Conservation (phyloP, 1,139 yeast genomes). For the Pneumocystis wakefieldiae region DNA sequence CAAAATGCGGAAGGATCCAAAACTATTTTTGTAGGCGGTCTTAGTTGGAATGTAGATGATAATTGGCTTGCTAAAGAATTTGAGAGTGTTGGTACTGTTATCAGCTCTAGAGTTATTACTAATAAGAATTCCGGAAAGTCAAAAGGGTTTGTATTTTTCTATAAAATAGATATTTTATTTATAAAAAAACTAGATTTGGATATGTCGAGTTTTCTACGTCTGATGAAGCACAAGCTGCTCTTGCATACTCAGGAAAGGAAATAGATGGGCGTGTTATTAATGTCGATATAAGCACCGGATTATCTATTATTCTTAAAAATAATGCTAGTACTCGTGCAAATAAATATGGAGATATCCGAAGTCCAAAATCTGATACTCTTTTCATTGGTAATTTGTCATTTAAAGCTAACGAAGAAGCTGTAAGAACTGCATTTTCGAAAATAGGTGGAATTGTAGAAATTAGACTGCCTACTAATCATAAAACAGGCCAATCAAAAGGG, state of each 20-base stretch:
- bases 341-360: conserved; percentile 76
- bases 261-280: conserved; percentile 94
- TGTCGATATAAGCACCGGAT: conserved; percentile 78
- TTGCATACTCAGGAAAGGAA: conserved; percentile 82
- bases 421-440: conserved; percentile 57
- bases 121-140: conserved; percentile 89
- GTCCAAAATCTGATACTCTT: conserved; percentile 86
- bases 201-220: conserved; percentile 82
- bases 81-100: conserved; percentile 66
- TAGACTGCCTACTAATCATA: conserved; percentile 95
- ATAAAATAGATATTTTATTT: neutral
- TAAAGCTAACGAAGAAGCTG: conserved; percentile 65
- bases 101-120: conserved; percentile 79
- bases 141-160: conserved; percentile 49
- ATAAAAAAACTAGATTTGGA: conserved; percentile 30
- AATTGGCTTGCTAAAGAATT: conserved; percentile 84
- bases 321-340: conserved; percentile 57
- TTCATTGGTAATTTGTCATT: conserved; percentile 92
- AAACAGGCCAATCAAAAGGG: conserved; percentile 96
- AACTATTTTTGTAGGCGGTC: conserved; percentile 88
- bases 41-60: conserved; percentile 94
- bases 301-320: conserved; percentile 32
- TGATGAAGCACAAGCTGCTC: conserved; percentile 75
- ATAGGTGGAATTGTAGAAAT: conserved; percentile 74
- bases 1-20: conserved; percentile 33